A percentile compares a stretch with the other conserved stretches of the same genome.
Conservation (phyloP, 208 protist species). For the Crithidia thermophila region DNA sequence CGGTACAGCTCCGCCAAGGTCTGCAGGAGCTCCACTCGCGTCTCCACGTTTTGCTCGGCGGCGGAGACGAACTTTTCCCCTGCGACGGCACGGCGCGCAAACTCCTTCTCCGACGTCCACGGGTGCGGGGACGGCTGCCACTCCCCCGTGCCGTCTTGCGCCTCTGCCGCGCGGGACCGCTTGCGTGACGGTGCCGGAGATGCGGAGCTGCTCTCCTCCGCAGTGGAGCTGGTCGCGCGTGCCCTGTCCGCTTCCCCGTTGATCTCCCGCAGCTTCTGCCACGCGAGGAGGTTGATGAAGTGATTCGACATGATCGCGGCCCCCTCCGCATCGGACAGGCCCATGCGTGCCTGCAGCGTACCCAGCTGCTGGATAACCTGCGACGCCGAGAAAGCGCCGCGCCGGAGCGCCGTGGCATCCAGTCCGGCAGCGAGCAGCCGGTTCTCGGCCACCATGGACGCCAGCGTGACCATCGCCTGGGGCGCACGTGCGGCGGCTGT, state of each 20-base stretch:
- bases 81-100: neutral
- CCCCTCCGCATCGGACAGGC: slow-evolving; percentile 54
- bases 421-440: slow-evolving; percentile 61
- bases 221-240: neutral
- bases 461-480: slow-evolving; percentile 44
- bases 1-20: slow-evolving; percentile 66
- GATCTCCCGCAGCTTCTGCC: slow-evolving; percentile 72
- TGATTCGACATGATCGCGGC: slow-evolving; percentile 80
- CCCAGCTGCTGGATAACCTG: slow-evolving; percentile 63
- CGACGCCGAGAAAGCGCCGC: slow-evolving; percentile 64
- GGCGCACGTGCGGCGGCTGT: slow-evolving; percentile 4
- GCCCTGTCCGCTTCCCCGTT: slow-evolving; percentile 28
- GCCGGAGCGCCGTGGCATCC: slow-evolving; percentile 45
- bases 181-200: slow-evolving; percentile 15
- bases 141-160: neutral
- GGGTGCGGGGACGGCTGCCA: slow-evolving; percentile 65
- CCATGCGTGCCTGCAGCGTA: slow-evolving; percentile 39
- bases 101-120: slow-evolving; percentile 53
- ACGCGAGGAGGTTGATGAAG: slow-evolving; percentile 89
- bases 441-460: slow-evolving; percentile 70
- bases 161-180: slow-evolving; percentile 1
- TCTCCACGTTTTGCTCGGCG: slow-evolving; percentile 66
- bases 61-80: slow-evolving; percentile 57
- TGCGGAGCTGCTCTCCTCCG: neutral
- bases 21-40: slow-evolving; percentile 58